Conservation (phyloP, 352 stramenopile genomes). For the Pythium oligandrum region DNA sequence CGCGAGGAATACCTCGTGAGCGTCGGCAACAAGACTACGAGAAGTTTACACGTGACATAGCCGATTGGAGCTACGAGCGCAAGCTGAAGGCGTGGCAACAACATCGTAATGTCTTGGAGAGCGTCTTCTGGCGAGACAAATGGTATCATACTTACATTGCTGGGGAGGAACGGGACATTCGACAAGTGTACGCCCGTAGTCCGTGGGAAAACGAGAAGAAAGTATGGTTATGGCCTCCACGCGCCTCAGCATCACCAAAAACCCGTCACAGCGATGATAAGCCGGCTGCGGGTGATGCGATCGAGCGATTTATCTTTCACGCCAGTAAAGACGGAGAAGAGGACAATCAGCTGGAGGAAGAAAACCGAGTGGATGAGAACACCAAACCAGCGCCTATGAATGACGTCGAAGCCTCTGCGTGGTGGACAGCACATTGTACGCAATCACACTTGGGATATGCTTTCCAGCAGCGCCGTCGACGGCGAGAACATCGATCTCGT, state of each 20-base stretch:
- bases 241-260: neutral
- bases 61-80: constrained; percentile 13
- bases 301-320: constrained; percentile 35
- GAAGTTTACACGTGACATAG: constrained; percentile 7
- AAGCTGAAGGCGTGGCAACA: constrained; percentile 31
- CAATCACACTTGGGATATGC: constrained; percentile 18
- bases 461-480: neutral
- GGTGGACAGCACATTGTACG: constrained; percentile 48
- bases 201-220: constrained; percentile 44
- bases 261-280: constrained; percentile 1
- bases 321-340: neutral
- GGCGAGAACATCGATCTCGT: neutral
- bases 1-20: neutral
- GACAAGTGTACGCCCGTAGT: constrained; percentile 25
- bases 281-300: constrained; percentile 8
- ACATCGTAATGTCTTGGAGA: constrained; percentile 28
- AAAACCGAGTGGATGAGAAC: neutral
- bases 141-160: constrained; percentile 55
- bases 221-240: constrained; percentile 42
- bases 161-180: constrained; percentile 43
- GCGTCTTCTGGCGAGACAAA: constrained; percentile 26
- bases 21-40: neutral
- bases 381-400: constrained; percentile 8
- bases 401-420: constrained; percentile 38
- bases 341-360: constrained; percentile 6